Evolutionary conservation across 768 basidiomycete genomes (phyloP), one percentile per base, ranked within the genome.

Genomic region (Asterophora lycoperdoides): DNA sequence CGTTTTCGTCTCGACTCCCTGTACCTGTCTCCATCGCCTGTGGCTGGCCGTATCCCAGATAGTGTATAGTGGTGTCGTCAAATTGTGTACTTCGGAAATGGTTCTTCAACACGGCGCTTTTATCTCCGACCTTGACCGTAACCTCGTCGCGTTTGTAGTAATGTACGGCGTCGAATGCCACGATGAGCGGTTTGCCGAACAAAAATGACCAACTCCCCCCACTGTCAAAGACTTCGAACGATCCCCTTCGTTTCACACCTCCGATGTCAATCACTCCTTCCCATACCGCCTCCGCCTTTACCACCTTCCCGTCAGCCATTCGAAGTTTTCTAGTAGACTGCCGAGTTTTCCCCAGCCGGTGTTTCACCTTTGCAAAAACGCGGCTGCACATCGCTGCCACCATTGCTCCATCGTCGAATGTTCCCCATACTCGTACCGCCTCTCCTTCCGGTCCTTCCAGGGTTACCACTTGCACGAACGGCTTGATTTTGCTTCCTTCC

Each of bases 361-460:
- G 33, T 14, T 11, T 34, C 10, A 34, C 33, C 33, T 34, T 34
- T 4, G 33, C 33, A 11, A 34, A 34, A 11, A 34, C 33, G 9
- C 4, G 30, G 18, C 5, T 18, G 23, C 60, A 57, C 37, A 70
- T 61, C 4, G 60, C 63, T 15, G 54, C 61, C 0, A 63, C 55
- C 64, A 66, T 56, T 2, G 67, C 64, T 0, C 69, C 65, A 20
- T 65, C 64, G 35, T 69, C 67, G 20, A 64, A 60, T 9, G 62
- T 20, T 6, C 48, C 55, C 7, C 50, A 30, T 8, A 56, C 37
- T 13, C 52, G 10, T 35, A 63, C 56, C 1, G 49, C 42, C 39
- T 57, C 54, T 8, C 57, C 58, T 4, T 49, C 23, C 1, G 42
- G 41, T 14, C 58, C 59, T 3, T 48, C 17, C 1, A 67, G 44